These are phyloP conservation scores for Silene noctiflora DNA, from an alignment of 179 eudicot species.

Conservation along the genomic window DNA sequence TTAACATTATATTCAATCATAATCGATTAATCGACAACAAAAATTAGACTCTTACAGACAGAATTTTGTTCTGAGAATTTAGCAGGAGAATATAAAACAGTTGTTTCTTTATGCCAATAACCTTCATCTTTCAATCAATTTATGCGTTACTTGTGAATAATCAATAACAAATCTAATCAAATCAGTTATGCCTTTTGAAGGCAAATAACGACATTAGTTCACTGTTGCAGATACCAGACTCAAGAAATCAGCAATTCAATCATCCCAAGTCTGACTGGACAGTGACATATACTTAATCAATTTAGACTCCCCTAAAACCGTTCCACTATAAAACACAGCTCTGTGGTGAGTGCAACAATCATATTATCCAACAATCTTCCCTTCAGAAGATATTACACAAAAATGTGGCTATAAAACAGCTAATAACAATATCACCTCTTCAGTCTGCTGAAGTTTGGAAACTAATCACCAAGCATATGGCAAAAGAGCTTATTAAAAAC, in stretches of 20 bases:
- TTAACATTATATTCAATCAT: constrained; percentile 6
- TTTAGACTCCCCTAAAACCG: not conserved
- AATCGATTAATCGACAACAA: not conserved
- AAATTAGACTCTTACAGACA: not conserved
- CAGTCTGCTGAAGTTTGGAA: not conserved
- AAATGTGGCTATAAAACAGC: not conserved
- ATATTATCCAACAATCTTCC: not conserved
- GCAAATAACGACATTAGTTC: not conserved
- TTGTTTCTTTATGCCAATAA: not conserved
- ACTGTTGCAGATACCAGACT: not conserved
- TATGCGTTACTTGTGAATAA: not conserved
- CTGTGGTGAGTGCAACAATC: not conserved
- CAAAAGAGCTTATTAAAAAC: not conserved
- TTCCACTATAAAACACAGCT: not conserved
- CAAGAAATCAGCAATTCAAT: not conserved
- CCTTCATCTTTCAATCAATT: not conserved
- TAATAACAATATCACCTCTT: not conserved
- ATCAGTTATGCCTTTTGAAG: not conserved
- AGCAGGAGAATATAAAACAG: not conserved
- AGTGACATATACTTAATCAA: not conserved
- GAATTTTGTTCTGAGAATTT: not conserved
- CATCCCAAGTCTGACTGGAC: not conserved
- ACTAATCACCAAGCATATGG: not conserved
- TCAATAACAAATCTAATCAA: not conserved
- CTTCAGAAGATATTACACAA: not conserved